Evolutionary conservation across 2,329 filamentous ascomycete genomes (phyloP), one percentile per base, ranked within the genome.

Genomic region (Fusarium lyarnte): DNA sequence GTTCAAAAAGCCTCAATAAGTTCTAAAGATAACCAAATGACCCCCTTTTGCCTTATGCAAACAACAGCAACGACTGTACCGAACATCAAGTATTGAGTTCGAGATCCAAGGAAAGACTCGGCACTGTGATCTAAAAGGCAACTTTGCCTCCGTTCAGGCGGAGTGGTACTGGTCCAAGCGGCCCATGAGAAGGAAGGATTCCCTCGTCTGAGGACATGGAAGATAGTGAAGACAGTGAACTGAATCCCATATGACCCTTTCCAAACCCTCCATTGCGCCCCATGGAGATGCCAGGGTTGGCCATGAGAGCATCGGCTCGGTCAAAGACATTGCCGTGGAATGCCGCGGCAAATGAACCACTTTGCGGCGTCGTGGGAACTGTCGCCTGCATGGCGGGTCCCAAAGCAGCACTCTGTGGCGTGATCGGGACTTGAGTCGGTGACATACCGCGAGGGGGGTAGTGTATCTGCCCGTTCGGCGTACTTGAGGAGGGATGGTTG

Each of bases 301-400:
- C 86, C 68, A 90, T 87, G 49, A 90, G 81, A 11, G 87, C 84
- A 59, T 90, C 88, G 1, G 88, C 88, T 23, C 88, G 83, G 74
- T 90, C 87, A 77, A 90, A 90, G n/a, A 90, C 87, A 71, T 88
- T 85, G 16, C 88, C 87, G 4, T 85, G 83, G 67, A 90, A 89
- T 3, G 86, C 85, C 21, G 83, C 82, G 12, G 85, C 84, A 76
- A 90, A 90, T 2, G 87, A 88, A 5, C 83, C 86, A 66, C 84
- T 88, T 77, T 89, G 86, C 14, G 90, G 90, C 1, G 90, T 93
- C 6, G 88, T 93, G 8, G 94, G 93, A 16, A 97, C 91, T 0
- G 94, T 98, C 2, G 95, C 94, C 81, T 97, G 94, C 60, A 94
- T 93, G 25, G 95, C 95, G 10, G 95, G 94, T 1, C 95, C 95